Base-by-base conservation (phyloP, 1,284 basidiomycete genomes). In the Cutaneotrichosporon sp. region DNA sequence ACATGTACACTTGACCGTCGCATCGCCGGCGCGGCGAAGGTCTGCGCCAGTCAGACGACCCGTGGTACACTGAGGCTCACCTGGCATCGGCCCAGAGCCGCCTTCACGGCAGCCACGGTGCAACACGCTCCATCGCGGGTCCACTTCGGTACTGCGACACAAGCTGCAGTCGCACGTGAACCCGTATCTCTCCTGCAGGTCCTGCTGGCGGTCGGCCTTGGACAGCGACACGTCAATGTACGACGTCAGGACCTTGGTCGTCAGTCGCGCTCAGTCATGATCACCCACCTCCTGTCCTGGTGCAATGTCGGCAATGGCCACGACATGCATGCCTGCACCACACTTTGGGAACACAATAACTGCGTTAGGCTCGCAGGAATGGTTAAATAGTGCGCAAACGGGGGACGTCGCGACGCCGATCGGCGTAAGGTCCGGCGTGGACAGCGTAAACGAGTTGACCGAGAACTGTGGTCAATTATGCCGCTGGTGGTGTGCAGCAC, bases 301-400 rank as follows among this genome's bases (percentile, higher is more conserved):
- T 1, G 65, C 48, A 39, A 96, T 85, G 26, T 83, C 76, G 42
- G 79, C 79, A 14, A 93, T 74, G 0, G 85, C 83, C 14, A 91
- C 76, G 9, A 92, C 79, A 37, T 85, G 80, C 80, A 93, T 83
- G 12, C 78, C 67, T 1, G 51, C 51, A 12, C 59, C 62, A 1
- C 73, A 75, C 4, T 63, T 61, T 36, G 93, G 91, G 68, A 93
- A 97, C 1, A 97, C 89, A 23, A 93, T 81, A 22, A 86, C 88
- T 0, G 87, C 89, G 62, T 96, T 94, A 0, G 93, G 92, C 20
- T 82, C 80, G 66, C 93, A 97, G 0, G 90, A 88, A 68, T 97
- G 93, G 65, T 97, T 97, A 61, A 88, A 80, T 30, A 97, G 78
- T 0, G 92, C 90, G 10, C 85, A 77, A 0, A 82, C 63, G 0